Percentiles rank a stretch among this genome's conserved stretches.
Conservation (phyloP, 2,329 filamentous ascomycete genomes). For the Sordariomycetes sp. region DNA sequence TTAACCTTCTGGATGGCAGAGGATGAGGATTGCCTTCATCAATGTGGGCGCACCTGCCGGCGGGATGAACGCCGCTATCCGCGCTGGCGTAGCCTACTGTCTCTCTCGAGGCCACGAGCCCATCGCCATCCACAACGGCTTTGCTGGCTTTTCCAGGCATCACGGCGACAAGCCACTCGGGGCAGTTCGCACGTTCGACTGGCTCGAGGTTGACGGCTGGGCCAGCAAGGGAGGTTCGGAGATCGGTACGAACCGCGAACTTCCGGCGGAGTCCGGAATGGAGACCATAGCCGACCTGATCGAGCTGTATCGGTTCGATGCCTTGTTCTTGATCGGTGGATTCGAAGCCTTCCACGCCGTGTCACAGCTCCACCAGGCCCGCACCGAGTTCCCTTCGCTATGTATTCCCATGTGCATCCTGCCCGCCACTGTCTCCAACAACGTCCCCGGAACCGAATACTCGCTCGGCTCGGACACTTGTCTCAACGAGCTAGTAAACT, state of each 20-base stretch:
- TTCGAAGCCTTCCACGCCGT: conserved; percentile 95
- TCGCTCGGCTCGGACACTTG: conserved; percentile 95
- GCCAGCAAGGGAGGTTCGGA: conserved; percentile 94
- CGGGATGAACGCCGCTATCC: conserved; percentile 95
- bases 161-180: conserved; percentile 74
- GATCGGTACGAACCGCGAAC: conserved; percentile 92
- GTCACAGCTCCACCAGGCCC: conserved; percentile 73
- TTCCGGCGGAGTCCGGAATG: conserved; percentile 78
- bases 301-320: conserved; percentile 79
- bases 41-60: conserved; percentile 94
- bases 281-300: conserved; percentile 74
- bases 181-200: conserved; percentile 75
- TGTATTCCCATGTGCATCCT: conserved; percentile 87
- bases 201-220: conserved; percentile 93
- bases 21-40: conserved; percentile 89
- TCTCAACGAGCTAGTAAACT: conserved; percentile 85
- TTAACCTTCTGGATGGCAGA: conserved; percentile 32
- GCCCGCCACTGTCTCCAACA: conserved; percentile 97
- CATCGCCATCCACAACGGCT: conserved; percentile 90
- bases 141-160: conserved; percentile 85
- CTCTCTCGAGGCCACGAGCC: conserved; percentile 85
- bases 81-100: conserved; percentile 89
- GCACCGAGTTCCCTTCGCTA: conserved; percentile 69
- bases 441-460: conserved; percentile 95
- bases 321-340: conserved; percentile 82